Evolutionary conservation across 805 yeast species (phyloP).

Genomic region (Candida patagonica): DNA sequence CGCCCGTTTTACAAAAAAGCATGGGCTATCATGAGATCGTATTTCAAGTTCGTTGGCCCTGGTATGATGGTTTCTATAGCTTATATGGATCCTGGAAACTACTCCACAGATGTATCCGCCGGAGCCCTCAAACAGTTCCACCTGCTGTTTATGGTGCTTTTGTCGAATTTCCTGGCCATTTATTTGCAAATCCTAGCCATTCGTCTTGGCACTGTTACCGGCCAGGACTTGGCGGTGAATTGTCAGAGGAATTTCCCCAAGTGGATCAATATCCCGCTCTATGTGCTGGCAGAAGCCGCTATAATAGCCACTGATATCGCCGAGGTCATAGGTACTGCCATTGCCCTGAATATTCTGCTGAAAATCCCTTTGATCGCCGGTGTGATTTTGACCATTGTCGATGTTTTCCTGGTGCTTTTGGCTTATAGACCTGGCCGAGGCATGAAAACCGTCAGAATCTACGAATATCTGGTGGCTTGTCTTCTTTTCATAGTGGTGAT

Average conservation of each 20-base stretch:
- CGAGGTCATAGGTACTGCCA: constrained; percentile 96
- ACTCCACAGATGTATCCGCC: constrained; percentile 88
- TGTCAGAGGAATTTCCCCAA: constrained; percentile 68
- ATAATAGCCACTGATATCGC: constrained; percentile 95
- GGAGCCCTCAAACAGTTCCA: constrained; percentile 83
- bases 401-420: constrained; percentile 74
- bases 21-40: constrained; percentile 18
- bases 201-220: constrained; percentile 88
- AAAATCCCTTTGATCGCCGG: constrained; percentile 75
- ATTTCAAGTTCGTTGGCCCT: constrained; percentile 74
- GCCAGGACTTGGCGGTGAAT: constrained; percentile 80
- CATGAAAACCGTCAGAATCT: constrained; percentile 62
- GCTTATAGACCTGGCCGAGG: constrained; percentile 86
- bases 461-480: constrained; percentile 72
- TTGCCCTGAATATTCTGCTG: constrained; percentile 76
- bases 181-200: constrained; percentile 79
- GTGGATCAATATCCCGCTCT: constrained; percentile 41
- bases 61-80: constrained; percentile 93
- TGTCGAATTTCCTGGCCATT: constrained; percentile 81
- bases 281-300: constrained; percentile 78
- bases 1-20: not conserved
- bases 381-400: constrained; percentile 74
- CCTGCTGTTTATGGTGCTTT: constrained; percentile 63
- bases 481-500: constrained; percentile 75
- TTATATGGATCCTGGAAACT: constrained; percentile 97